These are phyloP conservation scores for Colletotrichum noveboracense DNA, from an alignment of 2,329 filamentous ascomycete genomes.

Conservation along the genomic window DNA sequence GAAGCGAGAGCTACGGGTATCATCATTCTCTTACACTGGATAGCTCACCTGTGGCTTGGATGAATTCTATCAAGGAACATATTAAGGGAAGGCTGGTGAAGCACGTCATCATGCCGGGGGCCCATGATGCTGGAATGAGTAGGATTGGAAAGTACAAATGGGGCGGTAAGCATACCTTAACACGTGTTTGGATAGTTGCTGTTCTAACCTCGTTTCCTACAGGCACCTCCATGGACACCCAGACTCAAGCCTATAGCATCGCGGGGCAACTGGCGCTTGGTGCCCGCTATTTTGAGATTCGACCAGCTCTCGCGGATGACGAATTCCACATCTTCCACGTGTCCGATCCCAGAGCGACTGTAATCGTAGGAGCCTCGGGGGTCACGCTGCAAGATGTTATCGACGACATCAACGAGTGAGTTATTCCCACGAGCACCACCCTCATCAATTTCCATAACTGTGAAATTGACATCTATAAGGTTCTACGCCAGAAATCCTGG, in stretches of 20 bases:
- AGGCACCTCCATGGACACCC: slow-evolving; percentile 44
- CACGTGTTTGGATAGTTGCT: not conserved
- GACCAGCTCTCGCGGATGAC: slow-evolving; percentile 38
- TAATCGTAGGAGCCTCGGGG: not conserved
- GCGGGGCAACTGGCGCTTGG: slow-evolving; percentile 50
- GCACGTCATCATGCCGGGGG: slow-evolving; percentile 52
- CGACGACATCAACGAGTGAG: not conserved
- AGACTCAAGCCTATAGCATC: slow-evolving; percentile 49
- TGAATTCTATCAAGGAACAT: slow-evolving; percentile 34
- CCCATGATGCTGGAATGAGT: slow-evolving; percentile 56
- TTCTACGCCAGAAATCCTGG: not conserved
- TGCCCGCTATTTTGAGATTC: slow-evolving; percentile 52
- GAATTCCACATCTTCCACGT: not conserved
- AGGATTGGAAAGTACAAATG: slow-evolving; percentile 27
- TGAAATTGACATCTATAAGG: not conserved
- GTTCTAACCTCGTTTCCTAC: slow-evolving; percentile 27
- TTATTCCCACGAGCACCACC: rapidly evolving
- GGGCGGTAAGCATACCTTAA: not conserved
- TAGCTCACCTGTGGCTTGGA: slow-evolving; percentile 31
- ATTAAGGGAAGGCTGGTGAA: slow-evolving; percentile 44
- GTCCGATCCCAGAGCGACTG: not conserved
- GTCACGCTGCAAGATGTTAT: not conserved
- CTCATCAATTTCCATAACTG: rapidly evolving
- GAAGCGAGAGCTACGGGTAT: slow-evolving; percentile 36
- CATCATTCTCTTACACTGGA: slow-evolving; percentile 33